These are phyloP conservation scores for Neurospora sp. DNA, from an alignment of 495 filamentous ascomycete genomes.

Conservation along the genomic window DNA sequence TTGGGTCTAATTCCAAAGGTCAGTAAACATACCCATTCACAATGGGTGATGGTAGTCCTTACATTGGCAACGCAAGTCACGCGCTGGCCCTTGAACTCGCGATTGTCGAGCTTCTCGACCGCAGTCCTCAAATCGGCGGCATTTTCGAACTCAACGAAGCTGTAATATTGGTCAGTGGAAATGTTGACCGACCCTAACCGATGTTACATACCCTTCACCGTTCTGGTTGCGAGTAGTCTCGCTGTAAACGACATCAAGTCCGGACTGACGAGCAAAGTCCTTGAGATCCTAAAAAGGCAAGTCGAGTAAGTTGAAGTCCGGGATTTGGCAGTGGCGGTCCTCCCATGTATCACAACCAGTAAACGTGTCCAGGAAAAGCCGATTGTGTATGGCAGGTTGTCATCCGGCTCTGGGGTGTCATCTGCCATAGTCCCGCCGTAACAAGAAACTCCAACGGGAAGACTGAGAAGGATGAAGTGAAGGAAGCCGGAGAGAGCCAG, in stretches of 20 bases:
- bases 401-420: constrained; percentile 3
- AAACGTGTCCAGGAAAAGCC: constrained; percentile 32
- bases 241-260: constrained; percentile 95
- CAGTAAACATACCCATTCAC: not conserved
- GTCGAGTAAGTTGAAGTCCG: constrained; percentile 45
- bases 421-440: not conserved
- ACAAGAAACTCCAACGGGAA: constrained; percentile 19
- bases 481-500: not conserved
- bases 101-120: constrained; percentile 83
- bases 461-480: constrained; percentile 3
- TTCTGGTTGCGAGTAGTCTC: constrained; percentile 90
- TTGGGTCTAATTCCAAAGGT: constrained; percentile 29
- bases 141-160: constrained; percentile 97
- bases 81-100: constrained; percentile 78
- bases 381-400: constrained; percentile 13
- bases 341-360: constrained; percentile 35
- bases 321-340: constrained; percentile 20
- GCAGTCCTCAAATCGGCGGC: constrained; percentile 79
- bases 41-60: constrained; percentile 25
- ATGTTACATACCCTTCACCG: constrained; percentile 72
- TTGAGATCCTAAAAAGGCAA: constrained; percentile 85
- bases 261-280: constrained; percentile 96
- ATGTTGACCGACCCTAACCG: not conserved
- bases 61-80: constrained; percentile 84
- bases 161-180: constrained; percentile 21